phyloP scores from a whole-genome alignment of 208 protist species.

The Trypanosomatidae sp. region DNA sequence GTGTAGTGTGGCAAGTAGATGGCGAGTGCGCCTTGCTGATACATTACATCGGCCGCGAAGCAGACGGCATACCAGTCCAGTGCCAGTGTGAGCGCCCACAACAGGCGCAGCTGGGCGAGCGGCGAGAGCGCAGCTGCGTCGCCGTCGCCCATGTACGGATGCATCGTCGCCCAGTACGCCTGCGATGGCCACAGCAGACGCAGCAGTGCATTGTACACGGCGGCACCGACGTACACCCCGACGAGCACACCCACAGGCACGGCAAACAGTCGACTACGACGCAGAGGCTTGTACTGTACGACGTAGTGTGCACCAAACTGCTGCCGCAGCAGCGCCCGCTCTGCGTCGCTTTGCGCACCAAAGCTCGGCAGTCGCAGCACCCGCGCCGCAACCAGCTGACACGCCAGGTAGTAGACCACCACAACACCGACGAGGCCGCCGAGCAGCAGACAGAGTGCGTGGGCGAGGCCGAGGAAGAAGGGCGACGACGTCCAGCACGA shows the following conservation, averaged over 20 bases:
- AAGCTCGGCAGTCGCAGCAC: constrained; percentile 18
- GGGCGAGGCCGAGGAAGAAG: constrained; percentile 28
- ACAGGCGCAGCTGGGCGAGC: not conserved
- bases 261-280: constrained; percentile 10
- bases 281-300: constrained; percentile 4
- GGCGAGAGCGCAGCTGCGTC: not conserved
- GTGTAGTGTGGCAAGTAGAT: constrained; percentile 20
- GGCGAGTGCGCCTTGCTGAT: constrained; percentile 22
- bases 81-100: constrained; percentile 8
- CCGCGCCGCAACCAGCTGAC: too few relatives aligned
- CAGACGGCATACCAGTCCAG: constrained; percentile 22
- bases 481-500: constrained; percentile 11
- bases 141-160: constrained; percentile 5
- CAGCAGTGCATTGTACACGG: constrained; percentile 22
- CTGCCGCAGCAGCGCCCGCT: constrained; percentile 4
- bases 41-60: constrained; percentile 23
- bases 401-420: constrained; percentile 7
- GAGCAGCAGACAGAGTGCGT: constrained; percentile 5
- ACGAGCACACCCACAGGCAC: constrained; percentile 10
- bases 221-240: constrained; percentile 15
- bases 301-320: constrained; percentile 9
- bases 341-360: constrained; percentile 10
- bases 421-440: constrained; percentile 1
- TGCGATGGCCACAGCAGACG: constrained; percentile 11
- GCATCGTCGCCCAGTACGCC: constrained; percentile 10